Conservation (phyloP, 2,329 filamentous ascomycete genomes). For the Coleophoma eucalyptorum region DNA sequence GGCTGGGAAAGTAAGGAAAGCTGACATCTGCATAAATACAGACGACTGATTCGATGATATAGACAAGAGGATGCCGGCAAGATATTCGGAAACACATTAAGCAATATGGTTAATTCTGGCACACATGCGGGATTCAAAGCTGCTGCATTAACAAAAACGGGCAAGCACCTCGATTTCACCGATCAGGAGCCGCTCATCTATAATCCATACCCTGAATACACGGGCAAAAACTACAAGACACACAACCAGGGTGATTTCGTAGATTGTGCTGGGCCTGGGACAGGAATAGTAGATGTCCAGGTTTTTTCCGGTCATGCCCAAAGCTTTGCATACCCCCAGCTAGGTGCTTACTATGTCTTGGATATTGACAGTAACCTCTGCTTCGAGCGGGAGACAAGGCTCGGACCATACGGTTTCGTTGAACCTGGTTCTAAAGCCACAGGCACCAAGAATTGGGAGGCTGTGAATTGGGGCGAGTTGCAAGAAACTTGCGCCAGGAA, state of each 20-base stretch:
- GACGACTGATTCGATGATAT: constrained; percentile 7
- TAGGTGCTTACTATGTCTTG: constrained; percentile 60
- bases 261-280: constrained; percentile 59
- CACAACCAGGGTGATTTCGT: constrained; percentile 54
- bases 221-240: constrained; percentile 55
- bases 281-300: constrained; percentile 50
- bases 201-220: constrained; percentile 70
- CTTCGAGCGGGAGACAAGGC: constrained; percentile 65
- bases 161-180: constrained; percentile 36
- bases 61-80: constrained; percentile 44
- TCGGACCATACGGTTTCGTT: constrained; percentile 60
- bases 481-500: constrained; percentile 57
- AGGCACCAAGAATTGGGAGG: constrained; percentile 50
- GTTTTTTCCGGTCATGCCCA: constrained; percentile 59
- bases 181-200: constrained; percentile 52
- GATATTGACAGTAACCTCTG: constrained; percentile 61
- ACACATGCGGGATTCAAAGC: constrained; percentile 24
- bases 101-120: constrained; percentile 36
- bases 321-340: constrained; percentile 54
- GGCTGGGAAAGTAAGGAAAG: constrained; percentile 12
- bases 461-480: constrained; percentile 66
- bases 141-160: constrained; percentile 26
- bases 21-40: constrained; percentile 14
- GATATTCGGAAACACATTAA: constrained; percentile 54
- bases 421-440: constrained; percentile 25